Conservation (phyloP, 352 stramenopile species). For the Aphanomyces cochlioides region DNA sequence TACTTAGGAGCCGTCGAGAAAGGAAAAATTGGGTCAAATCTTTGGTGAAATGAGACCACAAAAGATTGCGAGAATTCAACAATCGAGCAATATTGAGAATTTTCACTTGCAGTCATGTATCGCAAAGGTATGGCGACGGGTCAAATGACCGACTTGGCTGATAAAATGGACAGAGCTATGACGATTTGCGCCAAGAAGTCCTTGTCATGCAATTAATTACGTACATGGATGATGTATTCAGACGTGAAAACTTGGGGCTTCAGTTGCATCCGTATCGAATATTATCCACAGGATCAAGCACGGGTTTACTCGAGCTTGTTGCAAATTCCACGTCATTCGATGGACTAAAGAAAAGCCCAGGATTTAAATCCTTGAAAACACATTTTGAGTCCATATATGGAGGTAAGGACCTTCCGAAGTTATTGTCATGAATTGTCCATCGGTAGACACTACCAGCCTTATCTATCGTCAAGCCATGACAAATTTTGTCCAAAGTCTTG, state of each 20-base stretch:
- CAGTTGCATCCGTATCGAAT: conserved; percentile 95
- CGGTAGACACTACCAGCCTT: conserved; percentile 31
- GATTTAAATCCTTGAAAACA: conserved; percentile 83
- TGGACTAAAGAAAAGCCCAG: conserved; percentile 89
- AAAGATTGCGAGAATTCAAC: conserved; percentile 44
- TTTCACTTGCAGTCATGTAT: conserved; percentile 84
- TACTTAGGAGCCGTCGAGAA: neutral
- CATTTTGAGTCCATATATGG: conserved; percentile 94
- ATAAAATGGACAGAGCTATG: conserved; percentile 87
- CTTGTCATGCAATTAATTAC: conserved; percentile 97
- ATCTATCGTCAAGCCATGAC: conserved; percentile 63
- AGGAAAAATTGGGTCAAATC: conserved; percentile 30
- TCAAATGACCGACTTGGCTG: too few species aligned
- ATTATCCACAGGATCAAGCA: conserved; percentile 91
- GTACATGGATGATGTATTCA: conserved; percentile 93
- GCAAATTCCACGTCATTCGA: conserved; percentile 96
- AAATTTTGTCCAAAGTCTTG: conserved; percentile 82
- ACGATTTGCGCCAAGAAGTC: conserved; percentile 97
- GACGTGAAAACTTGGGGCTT: conserved; percentile 84
- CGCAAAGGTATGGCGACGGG: conserved; percentile 57
- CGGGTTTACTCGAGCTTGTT: conserved; percentile 95
- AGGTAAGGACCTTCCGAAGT: neutral
- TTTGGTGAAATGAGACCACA: conserved; percentile 69
- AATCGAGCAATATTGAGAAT: conserved; percentile 34
- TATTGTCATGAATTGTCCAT: too few species aligned